Base-by-base conservation (phyloP, 306 rosid genomes). In the Glycine soja region DNA sequence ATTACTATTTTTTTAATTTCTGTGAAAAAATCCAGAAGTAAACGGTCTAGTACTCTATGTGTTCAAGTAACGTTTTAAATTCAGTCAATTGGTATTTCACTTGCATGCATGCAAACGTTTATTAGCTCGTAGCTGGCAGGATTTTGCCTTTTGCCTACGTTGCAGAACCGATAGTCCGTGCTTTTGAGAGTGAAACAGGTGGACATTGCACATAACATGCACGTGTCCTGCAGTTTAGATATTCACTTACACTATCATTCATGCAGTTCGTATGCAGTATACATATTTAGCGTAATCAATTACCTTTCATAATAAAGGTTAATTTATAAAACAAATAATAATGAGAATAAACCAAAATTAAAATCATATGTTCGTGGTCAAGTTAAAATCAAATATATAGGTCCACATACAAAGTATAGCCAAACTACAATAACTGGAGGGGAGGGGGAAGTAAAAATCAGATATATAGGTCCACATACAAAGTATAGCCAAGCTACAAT, bases 101-200 rank as follows among this genome's bases (percentile, higher is more conserved):
- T 0, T 71, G 46, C 76, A 70, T 70, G 75, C 50, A 18, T 53
- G 58, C 19, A 43, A 59, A 43, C 8, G 57, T 53, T 81, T 0
- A 64, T 8, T 10, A 42, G 9, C 14, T 53, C 2, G 40, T 32
- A 62, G 64, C 38, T 78, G 83, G 76, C 76, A 63, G 9, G 16
- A 10, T 53, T 42, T 45, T 78, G 12, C 34, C 56, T 32, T 19
- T 43, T 51, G 79, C 79, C 79, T 34, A 77, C 86, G 82, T 83
- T 46, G 80, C 83, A 47, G 43, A 34, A 13, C 53, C 45, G 11
- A 16, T 24, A 24, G 66, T 32, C 80, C 76, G 6, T 14, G 70
- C 61, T 5, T 50, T 47, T 62, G 18, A 82, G 74, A 59, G 43
- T 12, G 74, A 47, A 74, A 74, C 81, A 73, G 19, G 81, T 66